Conservation (phyloP, 2,329 filamentous ascomycete genomes). For the Paecilomyces sp. region DNA sequence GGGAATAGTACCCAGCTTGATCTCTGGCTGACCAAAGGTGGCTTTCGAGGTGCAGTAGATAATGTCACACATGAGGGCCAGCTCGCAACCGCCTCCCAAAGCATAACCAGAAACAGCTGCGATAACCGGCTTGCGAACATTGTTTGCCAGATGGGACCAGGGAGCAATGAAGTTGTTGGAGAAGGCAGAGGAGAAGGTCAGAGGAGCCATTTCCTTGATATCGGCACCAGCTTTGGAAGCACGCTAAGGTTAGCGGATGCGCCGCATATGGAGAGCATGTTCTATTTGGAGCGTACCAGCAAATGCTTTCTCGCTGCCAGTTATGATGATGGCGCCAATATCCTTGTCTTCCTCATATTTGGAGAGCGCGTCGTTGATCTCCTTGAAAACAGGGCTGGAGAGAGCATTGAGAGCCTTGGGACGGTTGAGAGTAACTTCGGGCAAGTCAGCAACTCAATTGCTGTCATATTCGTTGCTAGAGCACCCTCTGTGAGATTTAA, state of each 20-base stretch:
- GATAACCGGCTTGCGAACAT: conserved; percentile 88
- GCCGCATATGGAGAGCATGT: background rate
- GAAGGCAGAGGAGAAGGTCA: conserved; percentile 85
- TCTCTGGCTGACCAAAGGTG: conserved; percentile 94
- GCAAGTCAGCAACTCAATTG: background rate
- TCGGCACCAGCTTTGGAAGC: conserved; percentile 67
- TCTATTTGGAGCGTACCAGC: conserved; percentile 42
- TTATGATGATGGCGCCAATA: conserved; percentile 73
- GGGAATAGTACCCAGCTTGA: conserved; percentile 88
- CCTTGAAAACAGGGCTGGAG: conserved; percentile 79
- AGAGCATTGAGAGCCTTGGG: conserved; percentile 95
- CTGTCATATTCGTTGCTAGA: background rate
- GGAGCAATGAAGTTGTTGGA: conserved; percentile 86
- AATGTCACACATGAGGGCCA: conserved; percentile 96
- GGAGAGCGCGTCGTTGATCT: conserved; percentile 73
- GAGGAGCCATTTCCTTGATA: conserved; percentile 97
- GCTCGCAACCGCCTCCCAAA: conserved; percentile 88
- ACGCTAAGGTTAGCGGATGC: background rate
- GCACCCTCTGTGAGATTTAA: background rate
- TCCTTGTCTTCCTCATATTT: conserved; percentile 62
- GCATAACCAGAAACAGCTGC: conserved; percentile 92
- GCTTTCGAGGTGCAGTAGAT: conserved; percentile 80
- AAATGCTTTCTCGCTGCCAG: conserved; percentile 83
- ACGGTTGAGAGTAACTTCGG: conserved; percentile 78
- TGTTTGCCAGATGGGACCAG: conserved; percentile 79